Evolutionary conservation across 2,329 filamentous ascomycete genomes (phyloP), one percentile per base, ranked within the genome.

Genomic region (Xylaria sp.): DNA sequence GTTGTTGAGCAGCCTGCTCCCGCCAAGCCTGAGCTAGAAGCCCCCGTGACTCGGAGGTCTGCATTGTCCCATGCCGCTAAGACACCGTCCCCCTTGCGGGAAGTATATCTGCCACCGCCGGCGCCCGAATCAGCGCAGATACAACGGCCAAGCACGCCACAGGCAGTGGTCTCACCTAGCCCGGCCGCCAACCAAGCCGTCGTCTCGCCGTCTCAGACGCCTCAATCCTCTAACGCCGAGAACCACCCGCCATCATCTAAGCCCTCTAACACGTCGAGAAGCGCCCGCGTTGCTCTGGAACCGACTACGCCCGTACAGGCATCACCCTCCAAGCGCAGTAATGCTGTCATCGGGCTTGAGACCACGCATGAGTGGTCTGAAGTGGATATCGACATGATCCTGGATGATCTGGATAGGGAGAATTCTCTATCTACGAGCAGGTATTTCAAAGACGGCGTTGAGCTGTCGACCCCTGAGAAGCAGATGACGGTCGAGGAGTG

Each of bases 401-500:
- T 94, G 71, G 76, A 78, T 9, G 72, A 74, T 11, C 67, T 75
- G 10, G 78, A 81, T 49, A 81, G 81, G 68, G 81, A 87, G 65
- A 85, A 83, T 58, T 73, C 75, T 0, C 76, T 77, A 1, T 76
- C 52, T 6, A 59, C 64, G 11, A 51, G 76, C 16, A 64, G 59
- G 8, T 76, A 84, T 30, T 71, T 87, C 13, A 79, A 77, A 58
- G 78, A 80, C 46, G 85, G 83, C 10, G 79, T 79, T 0, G 83
- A 83, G 11, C 75, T 99, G 56, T 88, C 83, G 1, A 89, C 82
- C 56, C 83, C 86, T 0, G 94, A 97, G 77, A 92, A 89, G 78
- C 79, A 82, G 44, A 96, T 99, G 92, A 93, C 87, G 4, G 91
- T 97, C 0, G 91, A 96, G 73, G 87, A 97, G 73, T 99, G 93